Percentiles rank a stretch among this genome's conserved stretches.
Conservation (phyloP, 176 grass and related monocot species). For the Oryza glaberrima region DNA sequence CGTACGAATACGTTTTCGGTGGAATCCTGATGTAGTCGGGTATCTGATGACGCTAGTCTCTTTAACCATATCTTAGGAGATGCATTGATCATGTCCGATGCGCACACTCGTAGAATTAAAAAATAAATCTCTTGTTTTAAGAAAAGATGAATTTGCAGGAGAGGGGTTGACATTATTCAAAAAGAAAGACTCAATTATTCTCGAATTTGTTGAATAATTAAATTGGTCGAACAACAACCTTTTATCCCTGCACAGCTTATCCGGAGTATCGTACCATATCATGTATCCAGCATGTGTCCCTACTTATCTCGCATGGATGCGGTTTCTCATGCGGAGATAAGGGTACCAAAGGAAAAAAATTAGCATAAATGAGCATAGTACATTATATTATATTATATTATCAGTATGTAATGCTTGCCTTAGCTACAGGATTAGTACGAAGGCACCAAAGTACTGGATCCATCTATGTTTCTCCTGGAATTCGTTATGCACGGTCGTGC, state of each 20-base stretch:
- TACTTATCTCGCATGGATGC: too few species aligned
- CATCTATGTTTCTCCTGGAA: not conserved
- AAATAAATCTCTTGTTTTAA: not conserved
- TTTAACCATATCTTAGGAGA: too few species aligned
- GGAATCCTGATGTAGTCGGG: too few species aligned
- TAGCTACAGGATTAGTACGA: not conserved
- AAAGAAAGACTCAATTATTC: not conserved
- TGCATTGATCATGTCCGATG: too few species aligned
- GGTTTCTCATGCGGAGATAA: not conserved
- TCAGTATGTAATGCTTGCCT: not conserved
- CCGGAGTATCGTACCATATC: not conserved
- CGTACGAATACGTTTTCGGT: too few species aligned
- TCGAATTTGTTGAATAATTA: not conserved
- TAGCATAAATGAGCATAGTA: too few species aligned
- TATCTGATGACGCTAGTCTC: too few species aligned
- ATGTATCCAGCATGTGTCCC: not conserved
- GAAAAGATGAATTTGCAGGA: not conserved
- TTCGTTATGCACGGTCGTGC: not conserved
- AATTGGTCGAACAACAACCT: not conserved
- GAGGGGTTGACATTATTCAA: not conserved
- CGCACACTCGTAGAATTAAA: too few species aligned
- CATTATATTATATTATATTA: not conserved
- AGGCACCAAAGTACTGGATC: not conserved
- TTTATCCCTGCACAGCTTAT: not conserved
- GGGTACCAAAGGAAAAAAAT: not conserved